Evolutionary conservation across 2,329 filamentous ascomycete species (phyloP), one percentile per base, ranked within the genome.

Genomic region (Aspergillus fumigatiaffinis): DNA sequence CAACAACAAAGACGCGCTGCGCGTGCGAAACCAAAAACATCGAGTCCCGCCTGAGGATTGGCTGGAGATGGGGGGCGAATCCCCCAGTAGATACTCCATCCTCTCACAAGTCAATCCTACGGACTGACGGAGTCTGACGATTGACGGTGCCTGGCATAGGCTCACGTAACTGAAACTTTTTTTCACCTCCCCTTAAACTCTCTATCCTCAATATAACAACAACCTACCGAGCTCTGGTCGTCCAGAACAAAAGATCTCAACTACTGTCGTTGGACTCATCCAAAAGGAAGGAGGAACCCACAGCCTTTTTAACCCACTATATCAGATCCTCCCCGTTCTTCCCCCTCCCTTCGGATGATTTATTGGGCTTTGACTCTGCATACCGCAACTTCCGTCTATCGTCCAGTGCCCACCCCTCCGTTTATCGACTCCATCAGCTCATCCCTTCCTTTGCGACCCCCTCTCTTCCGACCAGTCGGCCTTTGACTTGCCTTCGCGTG

Each of bases 1-100:
- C 68, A 68, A 68, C 66, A 69, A 70, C 68, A 68, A 67, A 62
- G 67, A 71, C 66, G 67, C 68, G 68, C 61, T 57, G 63, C 66
- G 68, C 65, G 63, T 57, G 48, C 23, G 51, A 56, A 53, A 60
- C n/a, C 14, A 8, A 57, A 55, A 62, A 64, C 61, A 61, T 57
- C 60, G 42, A 62, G 59, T 60, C 62, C 59, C 60, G 54, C 60
- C 38, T 55, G 47, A 56, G 55, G 57, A 61, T 61, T 60, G 61
- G 59, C 50, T 53, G 49, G 32, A 21, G 21, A 20, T 20, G 32
- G 47, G 44, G 28, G 52, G 52, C 52, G 28, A 53, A 47, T 26
- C 28, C 49, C 23, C 46, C 47, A 47, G 21, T 47, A 55, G 29
- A 14, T 55, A 49, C 54, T 56, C 48, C 56, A 53, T 44, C 21